Percentiles rank a stretch among this genome's conserved stretches.
Conservation (phyloP, 306 rosid species). For the Cicer yamashitae region DNA sequence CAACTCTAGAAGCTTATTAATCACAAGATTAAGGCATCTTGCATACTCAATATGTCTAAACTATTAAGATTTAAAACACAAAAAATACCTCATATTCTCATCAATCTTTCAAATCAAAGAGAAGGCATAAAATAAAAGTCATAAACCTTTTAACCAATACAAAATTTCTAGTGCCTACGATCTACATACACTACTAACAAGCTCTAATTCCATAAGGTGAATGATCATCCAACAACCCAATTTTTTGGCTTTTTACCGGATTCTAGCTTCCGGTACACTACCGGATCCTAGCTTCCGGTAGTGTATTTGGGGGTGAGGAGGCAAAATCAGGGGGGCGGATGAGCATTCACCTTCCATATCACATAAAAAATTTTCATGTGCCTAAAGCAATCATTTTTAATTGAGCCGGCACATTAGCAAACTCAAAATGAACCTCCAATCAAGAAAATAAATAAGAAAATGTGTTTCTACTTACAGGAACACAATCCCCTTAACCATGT, state of each 20-base stretch:
- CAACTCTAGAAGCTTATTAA: constrained; percentile 24
- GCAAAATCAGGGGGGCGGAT: too few relatives aligned
- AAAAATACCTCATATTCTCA: not conserved
- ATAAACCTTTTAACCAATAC: not conserved
- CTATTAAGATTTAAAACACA: not conserved
- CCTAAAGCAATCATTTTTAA: too few relatives aligned
- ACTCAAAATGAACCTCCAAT: not conserved
- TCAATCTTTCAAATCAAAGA: not conserved
- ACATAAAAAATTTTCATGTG: too few relatives aligned
- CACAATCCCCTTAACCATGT: not conserved
- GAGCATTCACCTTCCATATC: too few relatives aligned
- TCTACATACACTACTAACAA: not conserved
- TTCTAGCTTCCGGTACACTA: too few relatives aligned
- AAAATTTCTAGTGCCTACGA: not conserved
- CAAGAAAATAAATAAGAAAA: not conserved
- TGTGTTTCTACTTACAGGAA: not conserved
- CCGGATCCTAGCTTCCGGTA: too few relatives aligned
- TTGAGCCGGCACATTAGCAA: not conserved
- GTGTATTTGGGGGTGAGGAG: too few relatives aligned
- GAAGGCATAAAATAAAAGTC: not conserved
- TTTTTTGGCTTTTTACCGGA: too few relatives aligned
- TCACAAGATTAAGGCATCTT: constrained; percentile 23
- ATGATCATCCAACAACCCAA: too few relatives aligned
- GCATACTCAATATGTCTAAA: constrained; percentile 2
- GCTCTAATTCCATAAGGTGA: not conserved